Base-by-base conservation (phyloP, 106 monocot genomes). In the Dioscorea zingiberensis region DNA sequence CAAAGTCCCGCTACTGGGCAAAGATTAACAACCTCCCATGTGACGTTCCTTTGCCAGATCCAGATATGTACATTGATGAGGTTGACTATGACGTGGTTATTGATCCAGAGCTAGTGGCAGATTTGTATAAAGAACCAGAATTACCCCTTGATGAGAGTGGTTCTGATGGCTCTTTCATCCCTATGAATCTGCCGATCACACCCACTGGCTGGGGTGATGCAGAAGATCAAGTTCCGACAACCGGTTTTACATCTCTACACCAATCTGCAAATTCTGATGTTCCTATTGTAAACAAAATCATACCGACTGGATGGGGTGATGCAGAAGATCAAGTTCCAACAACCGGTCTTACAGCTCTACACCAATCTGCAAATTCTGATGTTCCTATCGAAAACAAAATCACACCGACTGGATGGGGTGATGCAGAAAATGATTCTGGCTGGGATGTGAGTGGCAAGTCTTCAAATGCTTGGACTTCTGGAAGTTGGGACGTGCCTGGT, bases 1-100 rank as follows among this genome's bases (percentile, higher is more conserved):
- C 74, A 47, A 79, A 83, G 32, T 57, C 83, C 29, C 72, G 87
- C 13, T 87, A 71, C 59, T 77, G 68, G 55, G 83, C 87, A 21
- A 16, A 71, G 4, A 67, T 77, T 19, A 76, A 80, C 51, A 63
- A 65, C 19, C 55, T 66, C 30, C 66, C 69, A 48, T 76, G 51
- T 21, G 54, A 67, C 26, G 69, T 76, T 18, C 62, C 73, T 25
- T 48, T 68, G 26, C 87, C 87, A 12, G 77, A 83, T 29, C 87
- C 80, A 16, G 59, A 80, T 49, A 70, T 74, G 58, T 83, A 74
- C 14, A 80, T 83, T 25, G 79, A 80, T 44, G 16, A 47, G 63
- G 61, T 83, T 3, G 76, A 87, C 55, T 64, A 74, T 30, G 54
- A 77, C 27, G 53, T 68, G 19, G 30, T 32, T 17, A 23, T 87